Conservation (phyloP, 148 eudicot genomes). For the Heliamphora exappendiculata region DNA sequence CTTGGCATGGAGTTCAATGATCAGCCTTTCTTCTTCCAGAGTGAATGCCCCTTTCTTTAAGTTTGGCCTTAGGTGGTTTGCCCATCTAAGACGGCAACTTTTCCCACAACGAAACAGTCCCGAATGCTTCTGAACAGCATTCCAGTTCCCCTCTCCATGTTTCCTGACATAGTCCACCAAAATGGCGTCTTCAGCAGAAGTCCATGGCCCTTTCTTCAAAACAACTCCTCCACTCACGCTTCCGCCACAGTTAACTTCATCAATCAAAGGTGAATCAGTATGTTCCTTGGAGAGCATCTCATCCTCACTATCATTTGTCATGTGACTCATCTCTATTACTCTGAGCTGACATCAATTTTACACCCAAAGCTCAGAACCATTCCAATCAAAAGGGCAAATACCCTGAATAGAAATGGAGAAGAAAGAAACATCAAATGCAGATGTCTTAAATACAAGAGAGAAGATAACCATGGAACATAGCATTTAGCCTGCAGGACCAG, state of each 20-base stretch:
- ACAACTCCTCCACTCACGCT: conserved; percentile 27
- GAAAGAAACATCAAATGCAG: too few relatives aligned
- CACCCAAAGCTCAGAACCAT: conserved; percentile 11
- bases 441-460: not conserved
- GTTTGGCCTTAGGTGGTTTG: conserved; percentile 93
- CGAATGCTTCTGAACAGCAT: conserved; percentile 79
- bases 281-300: conserved; percentile 37
- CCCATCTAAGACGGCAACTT: conserved; percentile 95
- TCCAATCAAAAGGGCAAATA: not conserved
- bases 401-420: conserved; percentile 5
- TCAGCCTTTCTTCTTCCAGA: conserved; percentile 64
- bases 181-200: conserved; percentile 81
- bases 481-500: not conserved
- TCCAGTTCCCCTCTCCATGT: conserved; percentile 98
- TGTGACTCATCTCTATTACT: conserved; percentile 32
- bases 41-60: conserved; percentile 85
- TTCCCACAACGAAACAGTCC: conserved; percentile 92
- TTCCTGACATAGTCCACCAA: conserved; percentile 71
- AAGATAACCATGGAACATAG: not conserved
- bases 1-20: conserved; percentile 83
- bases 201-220: conserved; percentile 96
- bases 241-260: conserved; percentile 53
- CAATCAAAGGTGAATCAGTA: conserved; percentile 40
- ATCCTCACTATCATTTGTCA: conserved; percentile 59
- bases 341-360: conserved; percentile 8